A percentile compares a stretch with the other conserved stretches of the same genome.
These are phyloP conservation scores for Ophiostoma quercus DNA, from an alignment of 2,329 filamentous ascomycete species.

Conservation along the genomic window DNA sequence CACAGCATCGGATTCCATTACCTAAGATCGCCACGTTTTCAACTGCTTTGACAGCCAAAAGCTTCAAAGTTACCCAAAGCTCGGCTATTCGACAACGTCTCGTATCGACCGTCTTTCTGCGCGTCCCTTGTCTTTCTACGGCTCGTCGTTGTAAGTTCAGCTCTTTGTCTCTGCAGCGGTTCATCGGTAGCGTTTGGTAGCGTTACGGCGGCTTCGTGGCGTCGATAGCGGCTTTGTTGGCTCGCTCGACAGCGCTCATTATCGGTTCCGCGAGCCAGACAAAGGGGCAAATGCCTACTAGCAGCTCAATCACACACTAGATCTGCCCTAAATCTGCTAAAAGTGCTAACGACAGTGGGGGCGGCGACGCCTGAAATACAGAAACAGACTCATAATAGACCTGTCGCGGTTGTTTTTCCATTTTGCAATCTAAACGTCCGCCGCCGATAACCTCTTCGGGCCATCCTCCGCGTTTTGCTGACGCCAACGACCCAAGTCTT, in stretches of 20 bases:
- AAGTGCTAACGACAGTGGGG: not conserved
- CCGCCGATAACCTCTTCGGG: not conserved
- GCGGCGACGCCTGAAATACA: not conserved
- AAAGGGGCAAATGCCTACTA: not conserved
- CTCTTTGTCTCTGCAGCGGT: not conserved
- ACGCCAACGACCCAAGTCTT: constrained; percentile 5
- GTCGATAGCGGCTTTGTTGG: not conserved
- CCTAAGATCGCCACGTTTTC: not conserved
- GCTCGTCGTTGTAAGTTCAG: not conserved
- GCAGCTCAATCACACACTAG: not conserved
- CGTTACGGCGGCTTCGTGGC: not conserved
- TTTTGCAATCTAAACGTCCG: not conserved
- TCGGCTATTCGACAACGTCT: not conserved
- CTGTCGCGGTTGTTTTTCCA: constrained; percentile 4
- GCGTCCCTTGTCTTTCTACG: not conserved
- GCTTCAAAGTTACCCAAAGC: not conserved
- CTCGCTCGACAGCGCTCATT: not conserved
- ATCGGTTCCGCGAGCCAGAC: not conserved
- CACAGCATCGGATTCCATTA: not conserved
- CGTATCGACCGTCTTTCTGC: not conserved
- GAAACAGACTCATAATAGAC: not conserved
- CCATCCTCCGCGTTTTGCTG: constrained; percentile 2
- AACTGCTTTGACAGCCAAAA: not conserved
- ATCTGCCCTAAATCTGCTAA: not conserved
- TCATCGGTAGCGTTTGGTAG: not conserved